These are phyloP conservation scores for Vitis labrusca DNA, from an alignment of 164 flowering plant species.

Conservation along the genomic window DNA sequence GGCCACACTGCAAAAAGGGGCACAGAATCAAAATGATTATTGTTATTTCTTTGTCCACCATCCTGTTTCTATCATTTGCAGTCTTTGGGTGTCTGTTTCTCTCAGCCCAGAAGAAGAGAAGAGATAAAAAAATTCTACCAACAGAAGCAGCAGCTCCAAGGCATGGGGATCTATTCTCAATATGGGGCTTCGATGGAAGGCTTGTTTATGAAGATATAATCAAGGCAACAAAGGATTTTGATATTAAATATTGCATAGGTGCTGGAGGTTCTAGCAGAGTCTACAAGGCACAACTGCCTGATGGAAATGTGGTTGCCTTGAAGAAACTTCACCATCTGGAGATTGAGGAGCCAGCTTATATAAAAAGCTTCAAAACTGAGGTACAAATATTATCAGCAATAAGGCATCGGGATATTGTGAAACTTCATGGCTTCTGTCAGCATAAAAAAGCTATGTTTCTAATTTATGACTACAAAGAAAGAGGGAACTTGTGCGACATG, in stretches of 20 bases:
- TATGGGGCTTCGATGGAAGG: constrained; percentile 18
- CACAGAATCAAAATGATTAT: no score
- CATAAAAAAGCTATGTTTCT: constrained; percentile 8
- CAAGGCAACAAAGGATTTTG: constrained; percentile 18
- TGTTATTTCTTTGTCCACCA: no score
- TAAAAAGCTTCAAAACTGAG: constrained; percentile 3
- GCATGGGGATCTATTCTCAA: constrained; percentile 9
- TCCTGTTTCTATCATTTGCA: no score
- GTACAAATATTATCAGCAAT: background rate
- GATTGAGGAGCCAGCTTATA: constrained; percentile 3
- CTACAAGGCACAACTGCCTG: constrained; percentile 16
- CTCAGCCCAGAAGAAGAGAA: background rate
- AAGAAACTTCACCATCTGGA: constrained; percentile 22
- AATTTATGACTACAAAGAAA: constrained; percentile 7
- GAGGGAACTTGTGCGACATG: constrained; percentile 10
- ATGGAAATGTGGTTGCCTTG: constrained; percentile 16
- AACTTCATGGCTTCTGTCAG: constrained; percentile 5
- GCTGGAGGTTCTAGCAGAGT: constrained; percentile 28
- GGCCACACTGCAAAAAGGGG: background rate
- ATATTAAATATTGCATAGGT: constrained; percentile 20
- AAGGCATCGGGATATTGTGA: constrained; percentile 6
- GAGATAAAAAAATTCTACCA: background rate
- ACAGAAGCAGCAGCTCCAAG: no score
- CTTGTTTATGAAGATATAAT: constrained; percentile 21
- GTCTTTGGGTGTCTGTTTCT: background rate